A percentile compares a stretch with the other conserved stretches of the same genome.
Conservation (phyloP, 192 early-diverging fungal species). For the Umbelopsis sp. region DNA sequence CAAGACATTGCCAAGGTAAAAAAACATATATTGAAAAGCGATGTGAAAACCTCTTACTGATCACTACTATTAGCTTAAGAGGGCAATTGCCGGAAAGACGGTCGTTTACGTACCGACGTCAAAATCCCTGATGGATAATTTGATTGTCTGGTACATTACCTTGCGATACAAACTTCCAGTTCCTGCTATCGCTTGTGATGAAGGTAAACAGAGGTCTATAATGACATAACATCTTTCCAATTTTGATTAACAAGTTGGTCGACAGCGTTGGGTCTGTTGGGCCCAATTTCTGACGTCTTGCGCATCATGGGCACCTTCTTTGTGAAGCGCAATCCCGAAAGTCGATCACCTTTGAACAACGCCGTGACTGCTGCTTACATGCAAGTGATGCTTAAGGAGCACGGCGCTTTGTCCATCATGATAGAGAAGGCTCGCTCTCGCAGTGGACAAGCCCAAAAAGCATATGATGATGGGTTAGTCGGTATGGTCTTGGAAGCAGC, state of each 20-base stretch:
- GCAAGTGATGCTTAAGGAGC: slow-evolving; percentile 34
- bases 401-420: slow-evolving; percentile 37
- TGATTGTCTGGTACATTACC: slow-evolving; percentile 43
- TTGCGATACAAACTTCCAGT: slow-evolving; percentile 41
- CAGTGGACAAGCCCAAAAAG: slow-evolving; percentile 35
- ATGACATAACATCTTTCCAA: background rate
- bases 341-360: slow-evolving; percentile 37
- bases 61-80: slow-evolving; percentile 8
- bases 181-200: slow-evolving; percentile 41
- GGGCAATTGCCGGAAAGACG: slow-evolving; percentile 35
- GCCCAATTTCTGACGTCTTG: slow-evolving; percentile 42
- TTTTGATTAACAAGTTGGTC: background rate
- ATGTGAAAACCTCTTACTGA: background rate
- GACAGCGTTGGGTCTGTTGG: slow-evolving; percentile 37
- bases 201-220: slow-evolving; percentile 25
- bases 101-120: slow-evolving; percentile 44
- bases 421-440: slow-evolving; percentile 42
- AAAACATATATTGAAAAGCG: background rate
- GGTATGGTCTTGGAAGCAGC: slow-evolving; percentile 41
- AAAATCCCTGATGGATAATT: slow-evolving; percentile 40
- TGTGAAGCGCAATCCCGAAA: slow-evolving; percentile 30
- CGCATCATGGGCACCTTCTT: slow-evolving; percentile 41
- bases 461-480: slow-evolving; percentile 35
- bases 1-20: slow-evolving; percentile 31
- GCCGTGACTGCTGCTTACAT: slow-evolving; percentile 39